These are phyloP conservation scores for Chaetomiaceae sp. DNA, from an alignment of 2,329 filamentous ascomycete genomes.

Conservation along the genomic window DNA sequence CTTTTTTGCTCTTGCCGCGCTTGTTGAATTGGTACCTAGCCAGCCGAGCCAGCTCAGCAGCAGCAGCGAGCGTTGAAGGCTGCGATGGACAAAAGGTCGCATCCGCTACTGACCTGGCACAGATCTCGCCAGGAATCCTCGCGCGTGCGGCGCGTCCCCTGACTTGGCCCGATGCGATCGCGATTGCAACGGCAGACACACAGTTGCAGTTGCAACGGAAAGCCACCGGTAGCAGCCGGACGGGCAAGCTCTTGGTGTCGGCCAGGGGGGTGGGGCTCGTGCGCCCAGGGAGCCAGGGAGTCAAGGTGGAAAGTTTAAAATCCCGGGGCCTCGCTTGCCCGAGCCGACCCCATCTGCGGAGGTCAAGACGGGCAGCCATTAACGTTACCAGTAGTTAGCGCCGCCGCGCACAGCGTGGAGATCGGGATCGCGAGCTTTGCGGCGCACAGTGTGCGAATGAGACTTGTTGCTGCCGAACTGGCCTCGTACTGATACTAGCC, in stretches of 20 bases:
- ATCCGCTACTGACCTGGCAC: conserved; percentile 15
- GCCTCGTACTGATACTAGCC: not conserved
- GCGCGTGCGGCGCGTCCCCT: conserved; percentile 24
- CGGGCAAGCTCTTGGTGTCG: conserved; percentile 8
- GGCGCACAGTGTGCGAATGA: too few species aligned
- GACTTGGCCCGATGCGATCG: conserved; percentile 28
- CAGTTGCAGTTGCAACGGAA: conserved; percentile 19
- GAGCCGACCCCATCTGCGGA: too few species aligned
- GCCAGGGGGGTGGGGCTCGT: conserved; percentile 2
- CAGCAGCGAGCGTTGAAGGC: not conserved
- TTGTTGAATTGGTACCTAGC: too few species aligned
- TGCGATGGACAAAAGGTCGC: too few species aligned
- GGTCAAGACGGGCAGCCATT: conserved; percentile 9
- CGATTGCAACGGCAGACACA: conserved; percentile 25
- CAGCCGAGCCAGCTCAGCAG: too few species aligned
- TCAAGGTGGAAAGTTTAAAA: conserved; percentile 22
- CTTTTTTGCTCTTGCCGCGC: too few species aligned
- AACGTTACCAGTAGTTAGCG: not conserved
- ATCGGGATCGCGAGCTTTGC: too few species aligned
- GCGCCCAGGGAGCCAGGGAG: not conserved
- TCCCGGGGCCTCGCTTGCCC: conserved; percentile 12
- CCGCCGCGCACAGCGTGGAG: too few species aligned
- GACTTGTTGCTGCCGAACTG: too few species aligned
- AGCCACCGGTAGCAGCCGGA: conserved; percentile 25
- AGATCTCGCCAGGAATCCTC: conserved; percentile 26